phyloP scores from a whole-genome alignment of 2,329 filamentous ascomycete species.

The Botrytis galanthina region DNA sequence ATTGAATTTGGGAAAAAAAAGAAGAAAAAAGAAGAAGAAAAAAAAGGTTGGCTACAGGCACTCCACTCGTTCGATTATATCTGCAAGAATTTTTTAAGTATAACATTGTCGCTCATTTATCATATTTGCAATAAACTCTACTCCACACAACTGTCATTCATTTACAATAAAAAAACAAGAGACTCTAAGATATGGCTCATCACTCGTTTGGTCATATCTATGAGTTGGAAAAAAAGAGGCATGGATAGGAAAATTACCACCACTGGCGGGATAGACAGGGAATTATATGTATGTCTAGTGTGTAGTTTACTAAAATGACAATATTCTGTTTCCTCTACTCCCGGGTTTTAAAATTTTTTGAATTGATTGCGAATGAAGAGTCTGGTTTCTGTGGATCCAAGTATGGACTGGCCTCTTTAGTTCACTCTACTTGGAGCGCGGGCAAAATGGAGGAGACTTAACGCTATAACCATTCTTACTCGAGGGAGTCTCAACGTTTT shows the following conservation, averaged over 20 bases:
- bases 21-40: too few relatives aligned
- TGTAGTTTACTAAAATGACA: neutral
- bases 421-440: neutral
- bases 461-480: too few relatives aligned
- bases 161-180: neutral
- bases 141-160: neutral
- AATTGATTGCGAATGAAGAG: neutral
- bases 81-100: neutral
- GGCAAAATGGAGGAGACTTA: neutral
- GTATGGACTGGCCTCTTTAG: too few relatives aligned
- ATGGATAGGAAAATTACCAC: neutral
- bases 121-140: neutral
- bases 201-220: neutral
- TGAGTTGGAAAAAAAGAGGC: neutral
- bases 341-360: neutral
- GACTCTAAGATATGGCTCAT: neutral
- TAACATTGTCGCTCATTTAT: neutral
- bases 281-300: neutral
- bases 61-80: neutral
- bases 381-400: neutral
- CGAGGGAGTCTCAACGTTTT: too few relatives aligned
- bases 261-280: neutral
- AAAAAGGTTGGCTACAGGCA: neutral
- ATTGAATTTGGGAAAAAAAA: too few relatives aligned
- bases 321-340: neutral